Evolutionary conservation across 169 alveolate genomes (phyloP), one percentile per base, ranked within the genome.

Genomic region (Plasmodium vinckei): DNA sequence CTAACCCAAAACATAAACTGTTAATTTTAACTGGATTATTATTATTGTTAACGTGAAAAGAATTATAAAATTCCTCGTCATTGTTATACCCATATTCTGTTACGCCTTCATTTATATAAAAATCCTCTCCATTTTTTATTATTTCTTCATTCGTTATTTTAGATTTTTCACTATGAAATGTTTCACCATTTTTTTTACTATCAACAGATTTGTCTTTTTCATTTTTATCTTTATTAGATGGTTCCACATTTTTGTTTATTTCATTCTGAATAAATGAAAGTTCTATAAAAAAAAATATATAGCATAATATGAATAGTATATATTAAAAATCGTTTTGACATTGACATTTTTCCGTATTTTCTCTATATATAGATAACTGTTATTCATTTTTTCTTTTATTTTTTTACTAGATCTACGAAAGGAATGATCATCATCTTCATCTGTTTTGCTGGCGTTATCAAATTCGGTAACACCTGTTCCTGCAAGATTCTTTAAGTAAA

Each of bases 51-150:
- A 2, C 23, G 46, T 75, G 88, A 13, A 75, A 75, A 10, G 56
- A 15, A 42, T 75, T 65, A 75, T 63, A 75, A 63, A 75, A 63
- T n/a, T 75, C 88, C 19, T 75, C 88, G 19, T 75, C 88, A 25
- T 75, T 65, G 25, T 51, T 75, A 23, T 75, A 65, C 13, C 65
- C 88, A 56, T 75, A 63, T 27, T 63, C 47, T n/a, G 67, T 12
- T 15, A 53, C 39, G 25, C 77, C 88, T 47, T 75, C 88, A 75
- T 63, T 63, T 4, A 75, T 63, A 46, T 63, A 64, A 63, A 75
- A 56, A 23, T 75, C 44, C 65, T 63, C 77, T 51, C 88, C 88
- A 47, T 25, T 57, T n/a, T 19, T 75, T 19, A 46, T 19, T 42
- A 63, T 75, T 64, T 75, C 68, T 75, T 75, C 72, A 5, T n/a